These are phyloP conservation scores for Zoysia pacifica DNA, from an alignment of 176 grass and related monocot species.

Conservation along the genomic window DNA sequence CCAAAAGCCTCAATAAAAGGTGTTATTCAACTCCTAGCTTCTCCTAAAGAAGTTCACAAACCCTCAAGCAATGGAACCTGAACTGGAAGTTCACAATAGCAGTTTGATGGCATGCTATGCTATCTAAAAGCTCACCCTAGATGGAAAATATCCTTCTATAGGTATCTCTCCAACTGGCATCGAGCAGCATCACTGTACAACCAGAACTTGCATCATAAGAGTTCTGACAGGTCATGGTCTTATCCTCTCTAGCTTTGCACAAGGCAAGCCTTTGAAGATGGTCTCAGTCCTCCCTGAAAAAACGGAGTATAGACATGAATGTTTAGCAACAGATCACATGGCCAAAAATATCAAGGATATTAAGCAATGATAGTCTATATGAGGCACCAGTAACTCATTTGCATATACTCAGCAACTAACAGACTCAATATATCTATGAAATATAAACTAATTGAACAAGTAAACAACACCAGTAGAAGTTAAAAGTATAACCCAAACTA, in stretches of 20 bases:
- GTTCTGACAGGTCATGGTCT: slow-evolving; percentile 13
- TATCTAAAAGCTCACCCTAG: slow-evolving; percentile 35
- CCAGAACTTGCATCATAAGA: slow-evolving; percentile 25
- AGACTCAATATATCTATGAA: neutral
- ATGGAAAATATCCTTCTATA: slow-evolving; percentile 23
- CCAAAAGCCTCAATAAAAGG: slow-evolving; percentile 34
- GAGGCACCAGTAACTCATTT: slow-evolving; percentile 4
- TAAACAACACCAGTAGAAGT: neutral
- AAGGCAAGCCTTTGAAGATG: neutral
- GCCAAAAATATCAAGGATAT: neutral
- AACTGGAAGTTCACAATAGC: slow-evolving; percentile 30
- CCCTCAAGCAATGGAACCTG: slow-evolving; percentile 29
- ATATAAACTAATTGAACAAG: too few relatives aligned
- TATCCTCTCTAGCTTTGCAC: slow-evolving; percentile 21
- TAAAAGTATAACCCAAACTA: neutral
- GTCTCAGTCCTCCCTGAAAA: slow-evolving; percentile 57
- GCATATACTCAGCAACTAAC: neutral
- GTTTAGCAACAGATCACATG: slow-evolving; percentile 4
- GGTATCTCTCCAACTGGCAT: slow-evolving; percentile 9
- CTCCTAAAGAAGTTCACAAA: slow-evolving; percentile 14
- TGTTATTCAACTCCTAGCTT: slow-evolving; percentile 40
- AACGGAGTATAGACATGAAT: neutral
- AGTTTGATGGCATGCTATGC: slow-evolving; percentile 11
- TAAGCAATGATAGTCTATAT: neutral
- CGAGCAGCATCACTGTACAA: slow-evolving; percentile 41